Evolutionary conservation across 352 stramenopile genomes (phyloP).

Genomic region (Globisporangium sylvaticum): DNA sequence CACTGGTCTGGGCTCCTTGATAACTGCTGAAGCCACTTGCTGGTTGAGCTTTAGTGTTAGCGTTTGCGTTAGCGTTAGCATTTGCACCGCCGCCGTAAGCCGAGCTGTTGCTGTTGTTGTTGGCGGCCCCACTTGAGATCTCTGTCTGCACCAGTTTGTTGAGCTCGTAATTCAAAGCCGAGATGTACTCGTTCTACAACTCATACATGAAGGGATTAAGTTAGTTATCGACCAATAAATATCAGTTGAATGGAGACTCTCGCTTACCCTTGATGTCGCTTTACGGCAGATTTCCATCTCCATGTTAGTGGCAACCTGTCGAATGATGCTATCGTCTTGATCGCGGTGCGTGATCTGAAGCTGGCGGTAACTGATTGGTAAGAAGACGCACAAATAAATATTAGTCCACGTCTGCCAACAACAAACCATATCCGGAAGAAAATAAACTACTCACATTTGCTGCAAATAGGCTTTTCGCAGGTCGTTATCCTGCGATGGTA

Average conservation of each 20-base stretch:
- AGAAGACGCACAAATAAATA: conserved; percentile 6
- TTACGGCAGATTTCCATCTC: conserved; percentile 69
- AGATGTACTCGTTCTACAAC: conserved; percentile 48
- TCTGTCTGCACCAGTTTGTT: conserved; percentile 60
- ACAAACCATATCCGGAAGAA: not conserved
- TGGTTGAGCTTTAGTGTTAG: not conserved
- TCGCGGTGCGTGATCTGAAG: conserved; percentile 53
- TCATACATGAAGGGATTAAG: not conserved
- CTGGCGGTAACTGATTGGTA: conserved; percentile 48
- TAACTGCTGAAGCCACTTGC: conserved; percentile 2
- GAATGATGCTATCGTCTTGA: conserved; percentile 46
- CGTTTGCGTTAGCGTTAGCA: not conserved
- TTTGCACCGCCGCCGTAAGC: not conserved
- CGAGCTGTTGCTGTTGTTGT: conserved; percentile 1
- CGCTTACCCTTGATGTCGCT: conserved; percentile 31
- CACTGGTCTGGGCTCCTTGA: conserved; percentile 4
- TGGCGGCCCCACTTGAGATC: conserved; percentile 4
- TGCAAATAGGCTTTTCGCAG: conserved; percentile 43
- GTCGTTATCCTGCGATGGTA: conserved; percentile 28
- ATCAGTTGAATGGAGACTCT: not conserved
- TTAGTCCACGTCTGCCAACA: not conserved
- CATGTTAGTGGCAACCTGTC: conserved; percentile 55
- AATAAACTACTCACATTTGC: conserved; percentile 29
- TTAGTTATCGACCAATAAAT: conserved; percentile 1
- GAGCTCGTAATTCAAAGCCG: conserved; percentile 56